A percentile compares a stretch with the other conserved stretches of the same genome.
These are phyloP conservation scores for Suhomyces canberraensis DNA, from an alignment of 805 yeast species.

Conservation along the genomic window DNA sequence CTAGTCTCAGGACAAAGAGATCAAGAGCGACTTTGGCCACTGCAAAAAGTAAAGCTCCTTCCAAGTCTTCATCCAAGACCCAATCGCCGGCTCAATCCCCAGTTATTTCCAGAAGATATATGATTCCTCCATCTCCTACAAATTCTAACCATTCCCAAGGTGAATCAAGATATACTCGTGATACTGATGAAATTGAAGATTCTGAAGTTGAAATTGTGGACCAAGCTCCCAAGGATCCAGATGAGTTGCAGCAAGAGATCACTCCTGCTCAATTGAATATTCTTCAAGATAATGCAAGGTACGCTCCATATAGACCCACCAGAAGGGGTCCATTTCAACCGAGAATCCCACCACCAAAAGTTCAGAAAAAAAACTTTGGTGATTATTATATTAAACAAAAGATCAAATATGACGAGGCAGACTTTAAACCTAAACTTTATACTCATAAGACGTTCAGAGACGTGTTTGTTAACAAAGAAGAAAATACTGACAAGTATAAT, in stretches of 20 bases:
- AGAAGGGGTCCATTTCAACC: constrained; percentile 2
- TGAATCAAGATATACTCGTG: background rate
- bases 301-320: constrained; percentile 1
- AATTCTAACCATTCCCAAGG: background rate
- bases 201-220: too few species aligned
- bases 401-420: constrained; percentile 31
- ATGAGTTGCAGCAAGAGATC: constrained; percentile 29
- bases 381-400: constrained; percentile 40
- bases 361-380: constrained; percentile 10
- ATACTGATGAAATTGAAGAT: background rate
- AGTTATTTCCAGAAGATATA: background rate
- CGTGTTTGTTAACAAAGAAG: constrained; percentile 33
- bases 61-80: too few species aligned
- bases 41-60: background rate
- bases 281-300: constrained; percentile 11
- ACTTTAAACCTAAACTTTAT: constrained; percentile 32
- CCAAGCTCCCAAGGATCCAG: constrained; percentile 12
- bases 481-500: constrained; percentile 27
- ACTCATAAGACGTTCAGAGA: constrained; percentile 39
- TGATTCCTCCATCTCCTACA: background rate
- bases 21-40: constrained; percentile 1
- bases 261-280: constrained; percentile 39
- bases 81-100: background rate
- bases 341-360: constrained; percentile 1
- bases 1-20: background rate